Percentiles rank a stretch among this genome's conserved stretches.
phyloP scores from a whole-genome alignment of 2,329 filamentous ascomycete species.

The Aspergillus versicolor region DNA sequence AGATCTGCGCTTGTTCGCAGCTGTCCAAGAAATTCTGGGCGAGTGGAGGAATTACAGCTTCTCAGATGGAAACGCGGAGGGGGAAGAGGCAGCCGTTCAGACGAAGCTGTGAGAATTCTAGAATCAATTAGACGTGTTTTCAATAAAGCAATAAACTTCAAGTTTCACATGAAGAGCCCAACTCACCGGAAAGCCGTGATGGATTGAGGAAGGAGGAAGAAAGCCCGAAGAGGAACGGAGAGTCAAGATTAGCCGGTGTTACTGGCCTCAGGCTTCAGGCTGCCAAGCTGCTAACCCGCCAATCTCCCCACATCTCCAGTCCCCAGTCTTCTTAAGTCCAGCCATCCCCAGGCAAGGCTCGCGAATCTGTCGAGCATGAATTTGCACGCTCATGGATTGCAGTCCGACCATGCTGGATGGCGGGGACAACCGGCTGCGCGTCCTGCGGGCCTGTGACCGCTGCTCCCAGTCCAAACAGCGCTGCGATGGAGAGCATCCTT shows the following conservation, averaged over 20 bases:
- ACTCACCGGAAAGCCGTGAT: background rate
- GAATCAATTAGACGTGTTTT: background rate
- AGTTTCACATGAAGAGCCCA: background rate
- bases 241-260: no score
- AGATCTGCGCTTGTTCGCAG: slow-evolving; percentile 35
- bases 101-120: background rate
- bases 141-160: background rate
- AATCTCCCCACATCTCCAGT: background rate
- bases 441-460: slow-evolving; percentile 10
- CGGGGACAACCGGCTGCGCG: slow-evolving; percentile 8
- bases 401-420: background rate
- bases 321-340: background rate
- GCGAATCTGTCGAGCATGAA: background rate
- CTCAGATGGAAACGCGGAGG: background rate
- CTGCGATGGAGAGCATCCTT: slow-evolving; percentile 8
- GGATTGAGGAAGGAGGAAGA: no score
- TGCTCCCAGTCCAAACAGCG: slow-evolving; percentile 12
- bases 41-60: slow-evolving; percentile 60
- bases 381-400: background rate
- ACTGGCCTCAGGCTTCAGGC: no score
- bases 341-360: no score
- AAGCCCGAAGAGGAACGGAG: no score
- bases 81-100: background rate
- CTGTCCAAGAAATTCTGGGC: slow-evolving; percentile 60
- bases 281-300: no score